Conservation (phyloP, 2,329 filamentous ascomycete species). For the Calonectria naviculata region DNA sequence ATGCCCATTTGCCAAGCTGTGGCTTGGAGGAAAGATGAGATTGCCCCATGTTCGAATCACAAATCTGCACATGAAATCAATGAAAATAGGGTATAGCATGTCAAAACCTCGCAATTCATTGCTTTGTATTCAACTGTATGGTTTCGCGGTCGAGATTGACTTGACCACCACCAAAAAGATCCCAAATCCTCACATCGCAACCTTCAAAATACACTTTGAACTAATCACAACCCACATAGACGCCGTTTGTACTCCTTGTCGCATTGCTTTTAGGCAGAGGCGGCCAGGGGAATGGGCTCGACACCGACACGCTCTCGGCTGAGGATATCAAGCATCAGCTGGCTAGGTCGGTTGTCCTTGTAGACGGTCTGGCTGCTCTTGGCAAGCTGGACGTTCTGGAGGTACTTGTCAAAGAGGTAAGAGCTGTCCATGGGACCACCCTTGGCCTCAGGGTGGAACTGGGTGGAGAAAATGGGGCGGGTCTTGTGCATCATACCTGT, state of each 20-base stretch:
- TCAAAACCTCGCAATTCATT: not conserved
- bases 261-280: constrained; percentile 50
- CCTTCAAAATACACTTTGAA: constrained; percentile 18
- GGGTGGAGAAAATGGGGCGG: constrained; percentile 96
- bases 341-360: constrained; percentile 88
- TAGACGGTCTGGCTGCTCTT: constrained; percentile 84
- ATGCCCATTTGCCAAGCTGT: not conserved
- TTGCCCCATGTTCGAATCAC: not conserved
- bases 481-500: constrained; percentile 87
- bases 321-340: constrained; percentile 89
- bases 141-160: not conserved
- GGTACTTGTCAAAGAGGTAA: constrained; percentile 96
- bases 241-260: constrained; percentile 21
- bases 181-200: constrained; percentile 12
- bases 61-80: not conserved
- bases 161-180: not conserved
- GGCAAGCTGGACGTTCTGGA: constrained; percentile 89
- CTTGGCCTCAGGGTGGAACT: constrained; percentile 99
- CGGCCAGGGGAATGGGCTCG: constrained; percentile 69
- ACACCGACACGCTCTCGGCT: constrained; percentile 96
- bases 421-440: constrained; percentile 95
- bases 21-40: not conserved
- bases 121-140: constrained; percentile 4
- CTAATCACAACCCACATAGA: constrained; percentile 28
- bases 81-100: not conserved